Evolutionary conservation across 805 yeast genomes (phyloP).

Genomic region (Spathaspora hagerdaliae): DNA sequence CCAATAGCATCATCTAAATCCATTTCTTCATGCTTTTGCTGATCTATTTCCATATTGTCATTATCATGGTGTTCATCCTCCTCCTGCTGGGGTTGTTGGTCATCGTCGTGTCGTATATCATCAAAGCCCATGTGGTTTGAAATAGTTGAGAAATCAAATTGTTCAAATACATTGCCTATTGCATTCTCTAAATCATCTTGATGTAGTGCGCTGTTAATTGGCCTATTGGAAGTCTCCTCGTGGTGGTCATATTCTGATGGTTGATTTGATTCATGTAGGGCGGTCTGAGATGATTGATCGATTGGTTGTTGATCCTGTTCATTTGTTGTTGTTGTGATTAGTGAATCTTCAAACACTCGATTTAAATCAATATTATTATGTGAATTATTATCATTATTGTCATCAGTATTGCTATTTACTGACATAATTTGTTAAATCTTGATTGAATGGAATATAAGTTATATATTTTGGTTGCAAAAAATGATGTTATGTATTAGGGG

Average conservation of each 20-base stretch:
- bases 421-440: background rate
- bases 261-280: too few relatives aligned
- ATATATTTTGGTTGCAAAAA: constrained; percentile 1
- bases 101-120: background rate
- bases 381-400: background rate
- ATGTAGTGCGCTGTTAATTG: background rate
- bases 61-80: background rate
- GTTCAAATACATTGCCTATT: constrained; percentile 37
- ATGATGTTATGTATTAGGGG: background rate
- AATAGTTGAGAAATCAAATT: constrained; percentile 15
- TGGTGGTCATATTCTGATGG: background rate
- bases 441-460: background rate
- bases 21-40: background rate
- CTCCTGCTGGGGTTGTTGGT: background rate
- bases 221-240: background rate
- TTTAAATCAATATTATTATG: background rate
- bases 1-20: constrained; percentile 13
- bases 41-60: background rate
- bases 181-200: constrained; percentile 25
- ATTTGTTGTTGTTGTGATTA: background rate
- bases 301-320: too few relatives aligned
- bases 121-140: background rate
- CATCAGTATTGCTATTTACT: background rate
- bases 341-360: background rate
- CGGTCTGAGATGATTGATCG: too few relatives aligned